These are phyloP conservation scores for Canariomyces notabilis DNA, from an alignment of 2,329 filamentous ascomycete genomes.

Conservation along the genomic window DNA sequence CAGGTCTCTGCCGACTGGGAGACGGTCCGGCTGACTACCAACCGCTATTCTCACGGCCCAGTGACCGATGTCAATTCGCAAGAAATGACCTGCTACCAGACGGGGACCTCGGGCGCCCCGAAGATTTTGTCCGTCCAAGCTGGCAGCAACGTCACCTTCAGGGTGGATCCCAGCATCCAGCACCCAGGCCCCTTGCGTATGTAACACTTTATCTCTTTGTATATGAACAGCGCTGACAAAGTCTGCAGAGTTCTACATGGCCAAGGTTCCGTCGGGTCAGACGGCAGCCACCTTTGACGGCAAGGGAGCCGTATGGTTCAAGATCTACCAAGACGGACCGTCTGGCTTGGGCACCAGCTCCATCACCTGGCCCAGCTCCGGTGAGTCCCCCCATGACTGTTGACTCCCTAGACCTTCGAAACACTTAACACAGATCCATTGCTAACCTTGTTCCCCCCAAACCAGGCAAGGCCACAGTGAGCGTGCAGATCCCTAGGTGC, in stretches of 20 bases:
- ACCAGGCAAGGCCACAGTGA: slow-evolving; percentile 25
- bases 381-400: slow-evolving; percentile 22
- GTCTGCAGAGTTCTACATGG: slow-evolving; percentile 41
- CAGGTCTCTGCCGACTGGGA: slow-evolving; percentile 29
- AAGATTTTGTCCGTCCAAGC: slow-evolving; percentile 35
- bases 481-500: slow-evolving; percentile 31
- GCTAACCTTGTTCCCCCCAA: neutral
- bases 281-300: slow-evolving; percentile 36
- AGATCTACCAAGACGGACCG: slow-evolving; percentile 39
- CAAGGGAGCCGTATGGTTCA: slow-evolving; percentile 38
- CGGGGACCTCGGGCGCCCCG: slow-evolving; percentile 30
- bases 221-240: no score
- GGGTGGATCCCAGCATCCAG: slow-evolving; percentile 35
- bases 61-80: slow-evolving; percentile 36
- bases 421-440: neutral
- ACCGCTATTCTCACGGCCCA: slow-evolving; percentile 40
- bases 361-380: slow-evolving; percentile 36
- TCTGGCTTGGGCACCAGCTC: slow-evolving; percentile 27
- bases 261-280: slow-evolving; percentile 34
- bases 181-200: slow-evolving; percentile 37
- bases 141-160: slow-evolving; percentile 37
- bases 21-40: slow-evolving; percentile 38
- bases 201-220: no score
- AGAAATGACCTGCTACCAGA: slow-evolving; percentile 40
- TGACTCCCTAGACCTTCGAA: neutral